phyloP scores from a whole-genome alignment of 495 filamentous ascomycete species.

The Pyronema omphalodes region DNA sequence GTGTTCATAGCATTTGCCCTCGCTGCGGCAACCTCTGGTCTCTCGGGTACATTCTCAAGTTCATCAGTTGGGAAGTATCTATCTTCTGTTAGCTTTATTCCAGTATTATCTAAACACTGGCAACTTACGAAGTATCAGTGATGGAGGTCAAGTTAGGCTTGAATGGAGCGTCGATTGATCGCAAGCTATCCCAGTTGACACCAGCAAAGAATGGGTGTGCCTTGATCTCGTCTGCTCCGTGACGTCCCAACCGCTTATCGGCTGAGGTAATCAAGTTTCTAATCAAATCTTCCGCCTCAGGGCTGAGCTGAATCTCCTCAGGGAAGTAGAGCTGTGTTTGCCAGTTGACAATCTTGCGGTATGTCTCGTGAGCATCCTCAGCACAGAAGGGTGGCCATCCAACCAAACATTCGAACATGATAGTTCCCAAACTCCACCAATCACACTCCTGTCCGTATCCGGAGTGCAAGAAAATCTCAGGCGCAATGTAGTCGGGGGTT shows the following conservation, averaged over 20 bases:
- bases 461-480: slow-evolving; percentile 91
- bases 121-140: slow-evolving; percentile 53
- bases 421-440: slow-evolving; percentile 97
- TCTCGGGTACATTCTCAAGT: slow-evolving; percentile 40
- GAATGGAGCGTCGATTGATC: slow-evolving; percentile 83
- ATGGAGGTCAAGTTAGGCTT: slow-evolving; percentile 80
- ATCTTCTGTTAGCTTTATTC: slow-evolving; percentile 1
- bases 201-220: slow-evolving; percentile 87
- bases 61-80: slow-evolving; percentile 96
- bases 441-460: slow-evolving; percentile 93
- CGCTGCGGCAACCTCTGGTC: slow-evolving; percentile 20
- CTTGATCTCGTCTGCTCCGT: slow-evolving; percentile 79
- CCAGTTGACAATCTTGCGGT: slow-evolving; percentile 99
- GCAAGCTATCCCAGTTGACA: slow-evolving; percentile 79
- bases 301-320: slow-evolving; percentile 73
- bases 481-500: slow-evolving; percentile 96
- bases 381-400: slow-evolving; percentile 99
- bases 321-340: slow-evolving; percentile 88
- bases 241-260: slow-evolving; percentile 70
- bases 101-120: background rate
- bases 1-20: slow-evolving; percentile 33
- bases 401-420: slow-evolving; percentile 99
- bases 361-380: slow-evolving; percentile 91
- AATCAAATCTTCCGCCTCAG: slow-evolving; percentile 73
- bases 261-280: slow-evolving; percentile 81